phyloP scores from a whole-genome alignment of 2,329 filamentous ascomycete genomes.

The Thelonectria discophora region DNA sequence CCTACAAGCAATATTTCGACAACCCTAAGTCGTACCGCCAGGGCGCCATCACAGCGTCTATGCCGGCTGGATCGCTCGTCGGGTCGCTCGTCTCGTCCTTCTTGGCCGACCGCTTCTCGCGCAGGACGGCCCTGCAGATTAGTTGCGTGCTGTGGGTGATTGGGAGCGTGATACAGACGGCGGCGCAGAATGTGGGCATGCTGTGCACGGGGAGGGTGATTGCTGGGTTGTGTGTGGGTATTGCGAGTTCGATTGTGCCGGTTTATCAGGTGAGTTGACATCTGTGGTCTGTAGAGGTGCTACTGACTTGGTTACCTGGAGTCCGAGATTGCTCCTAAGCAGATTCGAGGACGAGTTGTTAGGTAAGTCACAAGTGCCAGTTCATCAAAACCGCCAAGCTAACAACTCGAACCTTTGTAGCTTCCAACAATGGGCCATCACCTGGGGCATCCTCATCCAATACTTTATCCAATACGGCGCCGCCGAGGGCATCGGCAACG shows the following conservation, averaged over 20 bases:
- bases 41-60: constrained; percentile 76
- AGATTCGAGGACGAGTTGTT: constrained; percentile 68
- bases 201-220: constrained; percentile 76
- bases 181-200: constrained; percentile 73
- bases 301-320: constrained; percentile 13
- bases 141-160: constrained; percentile 62
- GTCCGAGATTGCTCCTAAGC: constrained; percentile 69
- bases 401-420: constrained; percentile 27
- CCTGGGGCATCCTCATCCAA: constrained; percentile 73
- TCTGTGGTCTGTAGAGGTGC: background rate
- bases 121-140: constrained; percentile 59
- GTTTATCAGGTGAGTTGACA: constrained; percentile 63
- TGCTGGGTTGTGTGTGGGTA: constrained; percentile 77
- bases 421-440: constrained; percentile 76
- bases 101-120: constrained; percentile 60
- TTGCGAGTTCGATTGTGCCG: constrained; percentile 75
- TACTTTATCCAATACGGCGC: constrained; percentile 74
- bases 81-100: constrained; percentile 62
- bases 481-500: constrained; percentile 60
- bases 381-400: background rate
- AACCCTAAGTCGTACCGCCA: constrained; percentile 67
- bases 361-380: constrained; percentile 29
- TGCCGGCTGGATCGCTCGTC: constrained; percentile 76
- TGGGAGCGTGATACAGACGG: constrained; percentile 64
- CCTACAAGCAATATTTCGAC: constrained; percentile 78